These are phyloP conservation scores for Iris macrosiphon DNA, from an alignment of 106 monocot genomes.

Conservation along the genomic window DNA sequence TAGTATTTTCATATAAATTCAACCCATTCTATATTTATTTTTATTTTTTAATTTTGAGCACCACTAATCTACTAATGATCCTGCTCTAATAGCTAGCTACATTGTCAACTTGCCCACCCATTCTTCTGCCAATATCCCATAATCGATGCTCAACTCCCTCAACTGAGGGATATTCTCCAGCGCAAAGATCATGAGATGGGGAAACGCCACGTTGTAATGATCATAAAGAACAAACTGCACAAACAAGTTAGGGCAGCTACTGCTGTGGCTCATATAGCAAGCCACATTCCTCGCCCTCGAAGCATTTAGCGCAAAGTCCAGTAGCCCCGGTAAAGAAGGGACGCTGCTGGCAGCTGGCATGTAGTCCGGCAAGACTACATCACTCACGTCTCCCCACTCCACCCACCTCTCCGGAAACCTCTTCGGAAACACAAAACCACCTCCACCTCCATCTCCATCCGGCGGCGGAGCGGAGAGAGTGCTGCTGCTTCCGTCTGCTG, in stretches of 20 bases:
- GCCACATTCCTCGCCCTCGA: constrained; percentile 45
- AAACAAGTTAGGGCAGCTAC: constrained; percentile 47
- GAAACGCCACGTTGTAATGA: constrained; percentile 29
- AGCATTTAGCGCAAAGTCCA: constrained; percentile 32
- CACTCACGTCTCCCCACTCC: constrained; percentile 56
- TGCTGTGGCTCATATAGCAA: constrained; percentile 45
- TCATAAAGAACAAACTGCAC: constrained; percentile 45
- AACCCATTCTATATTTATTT: no score
- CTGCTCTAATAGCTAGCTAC: no score
- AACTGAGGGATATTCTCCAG: constrained; percentile 59
- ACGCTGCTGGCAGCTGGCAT: not conserved
- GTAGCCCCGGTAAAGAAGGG: constrained; percentile 15
- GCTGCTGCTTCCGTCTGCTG: no score
- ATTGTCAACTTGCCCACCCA: constrained; percentile 20
- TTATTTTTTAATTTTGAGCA: no score
- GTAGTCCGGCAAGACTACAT: constrained; percentile 20
- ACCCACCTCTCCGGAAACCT: constrained; percentile 39
- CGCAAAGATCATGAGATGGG: constrained; percentile 60
- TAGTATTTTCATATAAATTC: no score
- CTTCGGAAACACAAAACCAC: constrained; percentile 24
- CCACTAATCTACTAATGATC: no score
- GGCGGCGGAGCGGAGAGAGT: no score
- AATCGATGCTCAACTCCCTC: constrained; percentile 51
- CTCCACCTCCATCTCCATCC: constrained; percentile 9
- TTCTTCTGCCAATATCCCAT: constrained; percentile 23